phyloP scores from a whole-genome alignment of 106 monocot species.

The Platanthera guangdongensis region DNA sequence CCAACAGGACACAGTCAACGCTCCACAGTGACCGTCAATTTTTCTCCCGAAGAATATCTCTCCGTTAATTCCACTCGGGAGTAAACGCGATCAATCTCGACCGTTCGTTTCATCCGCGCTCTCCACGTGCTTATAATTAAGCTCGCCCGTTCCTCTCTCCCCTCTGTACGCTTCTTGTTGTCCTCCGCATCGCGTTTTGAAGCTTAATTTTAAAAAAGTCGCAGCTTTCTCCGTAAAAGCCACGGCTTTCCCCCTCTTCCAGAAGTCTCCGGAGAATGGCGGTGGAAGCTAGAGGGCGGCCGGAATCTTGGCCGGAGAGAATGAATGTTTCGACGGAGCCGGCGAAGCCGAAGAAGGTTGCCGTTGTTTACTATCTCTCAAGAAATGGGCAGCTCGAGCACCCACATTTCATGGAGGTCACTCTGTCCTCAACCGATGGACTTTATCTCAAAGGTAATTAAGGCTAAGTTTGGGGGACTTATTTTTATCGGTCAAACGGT shows the following conservation, averaged over 20 bases:
- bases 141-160: background rate
- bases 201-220: background rate
- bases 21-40: background rate
- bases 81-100: background rate
- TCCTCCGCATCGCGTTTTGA: conserved; percentile 1
- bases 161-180: background rate
- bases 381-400: conserved; percentile 81
- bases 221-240: background rate
- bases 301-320: conserved; percentile 26
- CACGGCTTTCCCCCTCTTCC: too few relatives aligned
- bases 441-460: conserved; percentile 64
- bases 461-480: too few relatives aligned
- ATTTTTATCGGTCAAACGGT: too few relatives aligned
- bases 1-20: background rate
- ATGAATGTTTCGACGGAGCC: conserved; percentile 43
- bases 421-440: conserved; percentile 50
- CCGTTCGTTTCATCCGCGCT: background rate
- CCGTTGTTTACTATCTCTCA: conserved; percentile 79
- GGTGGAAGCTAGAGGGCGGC: background rate
- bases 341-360: conserved; percentile 29
- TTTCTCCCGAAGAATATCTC: too few relatives aligned
- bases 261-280: background rate
- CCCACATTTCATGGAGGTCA: conserved; percentile 91
- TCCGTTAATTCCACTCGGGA: too few relatives aligned
- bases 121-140: background rate